phyloP scores from a whole-genome alignment of 257 asterid species.

The Thymus mandschuricus region DNA sequence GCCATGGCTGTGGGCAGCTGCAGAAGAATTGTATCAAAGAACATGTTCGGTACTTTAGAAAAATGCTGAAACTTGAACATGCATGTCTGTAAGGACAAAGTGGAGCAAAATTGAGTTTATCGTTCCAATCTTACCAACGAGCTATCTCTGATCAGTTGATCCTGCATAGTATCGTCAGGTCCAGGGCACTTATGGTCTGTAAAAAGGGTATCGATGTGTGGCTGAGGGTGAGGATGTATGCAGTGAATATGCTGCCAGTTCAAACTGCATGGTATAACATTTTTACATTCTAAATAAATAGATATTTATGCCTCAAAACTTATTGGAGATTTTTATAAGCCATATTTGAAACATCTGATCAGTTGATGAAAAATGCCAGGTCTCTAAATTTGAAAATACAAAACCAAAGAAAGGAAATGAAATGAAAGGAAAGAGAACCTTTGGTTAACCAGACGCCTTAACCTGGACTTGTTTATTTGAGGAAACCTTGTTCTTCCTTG shows the following conservation, averaged over 20 bases:
- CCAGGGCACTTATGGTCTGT: constrained; percentile 69
- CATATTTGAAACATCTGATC: background rate
- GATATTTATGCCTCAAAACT: background rate
- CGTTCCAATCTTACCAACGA: constrained; percentile 42
- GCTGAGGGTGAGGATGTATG: constrained; percentile 61
- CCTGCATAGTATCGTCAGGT: constrained; percentile 45
- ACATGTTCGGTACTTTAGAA: background rate
- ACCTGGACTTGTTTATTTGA: constrained; percentile 55
- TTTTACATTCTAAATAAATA: constrained; percentile 25
- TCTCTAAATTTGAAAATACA: background rate
- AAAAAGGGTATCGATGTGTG: constrained; percentile 61
- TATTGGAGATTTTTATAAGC: background rate
- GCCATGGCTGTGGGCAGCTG: constrained; percentile 38
- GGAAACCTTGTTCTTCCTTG: constrained; percentile 54
- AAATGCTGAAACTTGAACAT: background rate
- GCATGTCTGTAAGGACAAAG: background rate
- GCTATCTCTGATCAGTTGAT: constrained; percentile 34
- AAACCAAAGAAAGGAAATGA: background rate
- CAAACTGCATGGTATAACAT: constrained; percentile 55
- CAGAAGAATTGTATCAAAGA: constrained; percentile 24
- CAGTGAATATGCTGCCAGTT: constrained; percentile 88
- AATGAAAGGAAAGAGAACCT: constrained; percentile 45
- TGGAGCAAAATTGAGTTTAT: background rate
- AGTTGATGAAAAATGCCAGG: too few species aligned
- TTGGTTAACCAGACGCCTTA: constrained; percentile 76